Evolutionary conservation across 176 grass and related monocot genomes (phyloP), one percentile per base, ranked within the genome.

Genomic region (Oryza meyeriana): DNA sequence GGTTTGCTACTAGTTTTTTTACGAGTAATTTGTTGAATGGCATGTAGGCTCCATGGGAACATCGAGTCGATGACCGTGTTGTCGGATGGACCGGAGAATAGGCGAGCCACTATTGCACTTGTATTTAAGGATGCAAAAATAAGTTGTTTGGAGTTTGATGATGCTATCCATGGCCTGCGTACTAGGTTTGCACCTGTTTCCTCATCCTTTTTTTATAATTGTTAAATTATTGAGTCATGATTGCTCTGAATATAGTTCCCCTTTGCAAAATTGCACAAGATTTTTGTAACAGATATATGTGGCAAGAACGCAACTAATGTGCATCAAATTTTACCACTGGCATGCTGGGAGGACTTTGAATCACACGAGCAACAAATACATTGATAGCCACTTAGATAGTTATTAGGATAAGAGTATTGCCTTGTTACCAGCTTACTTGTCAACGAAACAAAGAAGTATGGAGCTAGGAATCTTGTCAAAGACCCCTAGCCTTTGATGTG

Each of bases 41-140:
- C 72, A 16, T 84, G 12, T 89, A 93, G 95, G 71, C 89, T 98
- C 62, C 95, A 95, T 24, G 88, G 90, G 5, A 98, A 98, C 61
- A 62, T 98, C 9, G 90, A 94, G 59, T 98, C 90, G 12, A 82
- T 98, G 68, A 79, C 92, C 31, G 74, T 98, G 69, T 35, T 98
- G 74, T 98, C 90, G 6, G 76, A 77, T 75, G 90, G 92, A 74
- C 63, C 77, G 16, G 92, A 93, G 29, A 91, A 88, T 41, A 95
- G 84, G 77, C 86, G 90, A 83, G 95, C 88, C 52, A 86, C 95
- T 1, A 76, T 95, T 14, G 80, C 80, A 0, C 66, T 98, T 28
- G 85, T 84, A 8, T 98, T 95, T 84, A 81, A 77, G 74, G 95
- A 98, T 86, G 90, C 95, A 6, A 98, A 98, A 82, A 88, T 98